phyloP scores from a whole-genome alignment of 345 rosid genomes.

The Geranium brycei region DNA sequence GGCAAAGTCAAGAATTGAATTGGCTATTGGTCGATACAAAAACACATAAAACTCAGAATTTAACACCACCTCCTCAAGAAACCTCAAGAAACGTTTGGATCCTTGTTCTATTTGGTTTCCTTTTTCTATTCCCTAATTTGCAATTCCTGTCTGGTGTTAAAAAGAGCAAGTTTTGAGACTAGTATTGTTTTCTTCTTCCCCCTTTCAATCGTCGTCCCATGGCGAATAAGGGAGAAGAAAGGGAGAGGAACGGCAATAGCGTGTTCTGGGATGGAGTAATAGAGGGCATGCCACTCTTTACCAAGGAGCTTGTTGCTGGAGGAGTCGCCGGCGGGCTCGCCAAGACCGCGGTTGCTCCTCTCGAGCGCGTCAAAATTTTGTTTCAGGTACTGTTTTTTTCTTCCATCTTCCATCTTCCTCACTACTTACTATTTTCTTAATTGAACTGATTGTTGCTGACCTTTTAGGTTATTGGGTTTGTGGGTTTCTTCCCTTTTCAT shows the following conservation, averaged over 20 bases:
- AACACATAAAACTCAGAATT: conserved; percentile 16
- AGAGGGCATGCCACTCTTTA: conserved; percentile 64
- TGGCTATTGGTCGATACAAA: background rate
- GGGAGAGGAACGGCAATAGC: conserved; percentile 16
- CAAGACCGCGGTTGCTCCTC: conserved; percentile 79
- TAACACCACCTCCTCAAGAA: background rate
- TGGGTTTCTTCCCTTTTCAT: conserved; percentile 1
- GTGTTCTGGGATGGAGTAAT: conserved; percentile 31
- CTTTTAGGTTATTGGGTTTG: conserved; percentile 1
- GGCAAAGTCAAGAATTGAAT: background rate
- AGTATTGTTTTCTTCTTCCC: conserved; percentile 4
- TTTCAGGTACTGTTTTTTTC: conserved; percentile 44
- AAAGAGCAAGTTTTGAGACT: background rate
- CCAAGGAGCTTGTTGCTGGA: conserved; percentile 77
- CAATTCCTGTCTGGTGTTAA: background rate
- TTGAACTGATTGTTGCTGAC: background rate
- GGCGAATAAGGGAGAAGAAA: conserved; percentile 44
- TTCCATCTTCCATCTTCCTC: background rate
- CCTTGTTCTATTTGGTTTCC: conserved; percentile 5
- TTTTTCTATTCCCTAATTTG: background rate
- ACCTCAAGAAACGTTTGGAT: conserved; percentile 14
- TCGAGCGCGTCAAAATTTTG: conserved; percentile 84
- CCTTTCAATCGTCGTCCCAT: conserved; percentile 13
- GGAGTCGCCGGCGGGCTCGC: conserved; percentile 88
- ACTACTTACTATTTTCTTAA: background rate